Conservation (phyloP, 208 protist genomes). For the Trypanosomatidae sp. region DNA sequence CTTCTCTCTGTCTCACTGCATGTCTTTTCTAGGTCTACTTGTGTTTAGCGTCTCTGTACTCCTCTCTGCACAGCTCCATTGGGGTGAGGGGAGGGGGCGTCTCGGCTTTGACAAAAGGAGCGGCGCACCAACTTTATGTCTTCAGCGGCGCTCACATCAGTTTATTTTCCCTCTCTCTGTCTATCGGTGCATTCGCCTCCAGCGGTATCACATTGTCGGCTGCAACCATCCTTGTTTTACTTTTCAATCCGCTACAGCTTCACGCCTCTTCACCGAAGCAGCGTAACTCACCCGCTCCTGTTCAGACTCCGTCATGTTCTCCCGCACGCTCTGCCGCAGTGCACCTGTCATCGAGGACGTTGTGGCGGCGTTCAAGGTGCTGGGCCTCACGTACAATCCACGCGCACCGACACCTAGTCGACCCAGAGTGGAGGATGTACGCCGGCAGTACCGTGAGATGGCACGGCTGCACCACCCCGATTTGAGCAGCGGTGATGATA, state of each 20-base stretch:
- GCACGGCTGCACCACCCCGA: conserved; percentile 89
- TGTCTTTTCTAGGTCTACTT: not conserved
- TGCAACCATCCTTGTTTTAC: not conserved
- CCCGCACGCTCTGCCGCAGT: conserved; percentile 6
- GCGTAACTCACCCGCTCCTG: too few species aligned
- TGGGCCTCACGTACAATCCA: conserved; percentile 55
- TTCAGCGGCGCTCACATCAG: not conserved
- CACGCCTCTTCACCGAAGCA: not conserved
- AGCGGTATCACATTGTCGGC: not conserved
- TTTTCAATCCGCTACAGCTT: not conserved
- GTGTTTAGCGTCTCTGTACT: not conserved
- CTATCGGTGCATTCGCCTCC: not conserved
- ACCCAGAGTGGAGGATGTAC: conserved; percentile 52
- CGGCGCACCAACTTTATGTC: not conserved
- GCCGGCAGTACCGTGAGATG: conserved; percentile 82
- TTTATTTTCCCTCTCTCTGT: not conserved
- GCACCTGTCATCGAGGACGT: conserved; percentile 49
- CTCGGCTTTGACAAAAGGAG: not conserved
- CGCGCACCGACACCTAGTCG: conserved; percentile 22
- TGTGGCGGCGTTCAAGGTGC: conserved; percentile 68
- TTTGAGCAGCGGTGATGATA: conserved; percentile 80
- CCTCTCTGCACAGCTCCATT: not conserved
- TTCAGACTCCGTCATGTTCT: not conserved
- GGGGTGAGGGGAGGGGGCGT: too few species aligned
- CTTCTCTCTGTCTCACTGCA: not conserved